Evolutionary conservation across 148 eudicot genomes (phyloP), one percentile per base, ranked within the genome.

Genomic region (Linanthus parryae): DNA sequence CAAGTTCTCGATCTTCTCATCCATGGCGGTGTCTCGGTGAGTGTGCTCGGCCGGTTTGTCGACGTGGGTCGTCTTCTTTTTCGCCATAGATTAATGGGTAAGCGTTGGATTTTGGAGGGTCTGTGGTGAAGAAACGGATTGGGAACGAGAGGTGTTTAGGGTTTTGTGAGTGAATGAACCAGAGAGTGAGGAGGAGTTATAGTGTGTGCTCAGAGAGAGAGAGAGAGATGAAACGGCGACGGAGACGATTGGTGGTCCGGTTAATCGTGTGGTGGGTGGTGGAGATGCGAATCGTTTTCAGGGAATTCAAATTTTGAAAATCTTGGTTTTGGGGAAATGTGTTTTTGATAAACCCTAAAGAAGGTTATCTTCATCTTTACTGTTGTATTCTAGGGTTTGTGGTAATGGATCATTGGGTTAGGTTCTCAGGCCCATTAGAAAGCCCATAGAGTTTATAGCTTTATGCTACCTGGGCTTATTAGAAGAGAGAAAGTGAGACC

Each of bases 21-120:
- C 73, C 69, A 65, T 63, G 49, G 63, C 55, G 21, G 71, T 3
- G 26, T 58, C 2, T 39, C 42, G 47, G 15, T 10, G 59, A 24
- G 33, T 52, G 30, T 13, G 52, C 34, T 65, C 35, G 36, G 71
- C 23, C 2, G 54, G 42, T 1, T 79, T 61, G 7, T 69, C 55
- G 22, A 64, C 66, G 13, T 67, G 66, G 56, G 60, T 62, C 41
- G 42, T 21, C 66, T 88, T 84, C 76, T 70, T 89, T 66, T 78
- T 89, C 22, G 91, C 95, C 97, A 89, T 85, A 16, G 35, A 55
- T 30, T 28, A 48, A 23, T 43, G 57, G 61, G 66, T 61, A 23
- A 5, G 4, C 25, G n/a, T 2, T 39, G 30, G 40, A 3, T 28
- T 29, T 40, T 45, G 22, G 13, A 31, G 35, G 11, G n/a, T n/a